Base-by-base conservation (phyloP, 176 grass and related monocot genomes). In the Luzula sylvatica region DNA sequence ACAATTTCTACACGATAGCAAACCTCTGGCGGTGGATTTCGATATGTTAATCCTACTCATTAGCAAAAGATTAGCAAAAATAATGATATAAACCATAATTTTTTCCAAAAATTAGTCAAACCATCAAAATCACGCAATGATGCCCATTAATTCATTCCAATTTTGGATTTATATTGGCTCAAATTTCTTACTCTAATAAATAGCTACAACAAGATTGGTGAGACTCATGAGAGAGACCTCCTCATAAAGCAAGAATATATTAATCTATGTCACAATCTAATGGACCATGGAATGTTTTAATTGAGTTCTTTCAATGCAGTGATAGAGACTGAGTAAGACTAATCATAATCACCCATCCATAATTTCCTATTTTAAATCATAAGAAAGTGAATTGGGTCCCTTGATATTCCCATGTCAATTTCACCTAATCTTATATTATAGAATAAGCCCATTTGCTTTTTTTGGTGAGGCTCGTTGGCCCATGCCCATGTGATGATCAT, bases 401-500 rank as follows among this genome's bases (percentile, higher is more conserved):
- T 29, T 20, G 26, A 23, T 64, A 19, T 35, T 35, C n/a, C n/a
- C n/a, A n/a, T n/a, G n/a, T n/a, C n/a, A n/a, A n/a, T n/a, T n/a
- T n/a, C n/a, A n/a, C n/a, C n/a, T n/a, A n/a, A n/a, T n/a, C n/a
- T n/a, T n/a, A n/a, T n/a, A n/a, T n/a, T n/a, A n/a, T n/a, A n/a
- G n/a, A n/a, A n/a, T n/a, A n/a, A n/a, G n/a, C n/a, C n/a, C n/a
- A n/a, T n/a, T n/a, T n/a, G n/a, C n/a, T n/a, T n/a, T n/a, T n/a
- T n/a, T n/a, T n/a, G n/a, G n/a, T n/a, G n/a, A n/a, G n/a, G n/a
- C n/a, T n/a, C n/a, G n/a, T n/a, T n/a, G 59, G 15, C 42, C 60
- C 42, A 64, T 26, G 29, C 26, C 24, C 60, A 64, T 32, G 60
- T 64, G 60, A 64, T 22, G 43, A 48, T 14, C 43, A 50, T 64